A percentile compares a stretch with the other conserved stretches of the same genome.
Conservation (phyloP, 345 rosid genomes). For the Eucalyptus erythrocorys region DNA sequence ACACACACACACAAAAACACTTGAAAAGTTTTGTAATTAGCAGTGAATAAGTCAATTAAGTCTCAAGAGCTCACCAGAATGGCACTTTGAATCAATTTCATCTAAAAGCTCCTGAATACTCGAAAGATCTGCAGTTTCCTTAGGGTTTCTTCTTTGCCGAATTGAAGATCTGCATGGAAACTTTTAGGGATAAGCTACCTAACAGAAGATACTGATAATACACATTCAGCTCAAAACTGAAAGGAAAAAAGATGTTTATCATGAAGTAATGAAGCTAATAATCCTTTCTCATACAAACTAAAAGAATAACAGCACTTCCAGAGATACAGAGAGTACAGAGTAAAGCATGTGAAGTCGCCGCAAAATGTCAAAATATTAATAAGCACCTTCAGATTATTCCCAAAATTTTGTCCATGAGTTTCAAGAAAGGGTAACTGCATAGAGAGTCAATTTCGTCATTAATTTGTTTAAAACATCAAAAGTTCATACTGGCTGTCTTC, state of each 20-base stretch:
- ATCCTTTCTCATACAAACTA: not conserved
- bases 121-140: conserved; percentile 87
- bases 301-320: not conserved
- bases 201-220: not conserved
- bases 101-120: conserved; percentile 75
- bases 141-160: conserved; percentile 86
- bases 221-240: not conserved
- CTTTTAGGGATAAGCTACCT: not conserved
- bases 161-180: conserved; percentile 42
- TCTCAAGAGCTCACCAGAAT: conserved; percentile 38
- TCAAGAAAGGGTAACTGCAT: not conserved
- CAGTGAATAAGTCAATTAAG: not conserved
- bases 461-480: not conserved
- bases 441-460: not conserved
- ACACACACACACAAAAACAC: not conserved
- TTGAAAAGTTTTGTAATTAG: not conserved
- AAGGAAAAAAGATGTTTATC: not conserved
- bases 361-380: not conserved
- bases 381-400: not conserved
- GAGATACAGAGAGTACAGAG: not conserved
- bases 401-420: not conserved
- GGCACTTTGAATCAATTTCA: conserved; percentile 52
- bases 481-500: not conserved
- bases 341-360: not conserved
- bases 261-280: not conserved